Evolutionary conservation across 2,329 filamentous ascomycete species (phyloP), one percentile per base, ranked within the genome.

Genomic region (Cladosporium sp.): DNA sequence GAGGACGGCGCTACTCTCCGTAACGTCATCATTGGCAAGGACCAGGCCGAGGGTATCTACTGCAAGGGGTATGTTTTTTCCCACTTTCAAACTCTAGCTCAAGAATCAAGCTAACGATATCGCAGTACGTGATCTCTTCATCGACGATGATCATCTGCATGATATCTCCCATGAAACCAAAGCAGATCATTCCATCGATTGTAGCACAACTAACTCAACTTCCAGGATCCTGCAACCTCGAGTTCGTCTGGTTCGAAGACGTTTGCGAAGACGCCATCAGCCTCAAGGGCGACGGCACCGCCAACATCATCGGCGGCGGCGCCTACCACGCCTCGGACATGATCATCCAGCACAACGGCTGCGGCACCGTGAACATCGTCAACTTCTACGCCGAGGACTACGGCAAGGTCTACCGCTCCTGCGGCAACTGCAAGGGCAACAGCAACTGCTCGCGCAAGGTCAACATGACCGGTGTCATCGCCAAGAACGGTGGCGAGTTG

Each of bases 21-120:
- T 68, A 85, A 85, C 70, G 82, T 82, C 71, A 84, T 85, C 72
- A 85, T 85, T 62, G 83, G 84, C 53, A 78, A 77, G n/a, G 79
- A 82, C 68, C 78, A 84, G 66, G 78, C 80, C 53, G 83, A 84
- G 74, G 83, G 80, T 60, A 79, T 85, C 26, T 82, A 85, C 76
- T 85, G 83, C 75, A 74, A 79, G 64, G 82, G 81, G 35, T 74
- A 14, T 84, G 82, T 73, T 80, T 77, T 7, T 72, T 23, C 3
- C 3, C 6, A 12, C n/a, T 21, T 21, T 12, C 40, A 23, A 12
- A 12, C 40, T 10, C 18, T 8, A 5, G 16, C 14, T 53, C 16
- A 29, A 53, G 23, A 53, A 33, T 21, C 10, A 57, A 40, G 29
- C 55, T 53, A 53, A 53, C 49, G 2, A 53, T 29, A 3, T 53